phyloP scores from a whole-genome alignment of 75 land plant species.

The Selaginella tamariscina region DNA sequence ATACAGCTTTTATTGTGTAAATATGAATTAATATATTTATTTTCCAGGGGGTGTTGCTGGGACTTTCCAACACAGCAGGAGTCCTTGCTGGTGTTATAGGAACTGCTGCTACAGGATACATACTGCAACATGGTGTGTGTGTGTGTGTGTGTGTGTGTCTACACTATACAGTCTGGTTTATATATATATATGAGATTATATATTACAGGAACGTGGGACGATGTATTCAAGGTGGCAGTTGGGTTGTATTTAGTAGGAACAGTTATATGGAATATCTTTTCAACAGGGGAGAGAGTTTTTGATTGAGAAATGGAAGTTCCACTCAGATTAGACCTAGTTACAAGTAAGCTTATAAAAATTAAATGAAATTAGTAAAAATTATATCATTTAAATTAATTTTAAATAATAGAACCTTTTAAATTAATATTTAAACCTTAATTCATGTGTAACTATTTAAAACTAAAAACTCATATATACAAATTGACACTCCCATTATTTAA shows the following conservation, averaged over 20 bases:
- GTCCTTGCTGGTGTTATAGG: conserved; percentile 92
- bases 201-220: conserved; percentile 94
- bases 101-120: conserved; percentile 84
- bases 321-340: no score
- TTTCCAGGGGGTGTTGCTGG: conserved; percentile 89
- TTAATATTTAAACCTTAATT: no score
- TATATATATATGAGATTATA: no score
- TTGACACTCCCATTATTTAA: no score
- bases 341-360: no score
- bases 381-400: no score
- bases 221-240: conserved; percentile 88
- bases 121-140: conserved; percentile 68
- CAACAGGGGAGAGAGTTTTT: conserved; percentile 75
- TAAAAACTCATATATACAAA: no score
- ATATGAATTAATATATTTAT: no score
- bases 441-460: no score
- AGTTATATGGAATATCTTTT: conserved; percentile 80
- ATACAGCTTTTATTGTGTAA: not conserved
- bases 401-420: no score
- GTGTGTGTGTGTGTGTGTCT: not conserved
- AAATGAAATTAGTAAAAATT: no score
- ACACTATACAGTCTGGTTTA: not conserved
- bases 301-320: conserved; percentile 54
- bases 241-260: conserved; percentile 60
- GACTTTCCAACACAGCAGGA: conserved; percentile 87